Evolutionary conservation across 1,284 basidiomycete species (phyloP), one percentile per base, ranked within the genome.

Genomic region (Dichomitus squalens): DNA sequence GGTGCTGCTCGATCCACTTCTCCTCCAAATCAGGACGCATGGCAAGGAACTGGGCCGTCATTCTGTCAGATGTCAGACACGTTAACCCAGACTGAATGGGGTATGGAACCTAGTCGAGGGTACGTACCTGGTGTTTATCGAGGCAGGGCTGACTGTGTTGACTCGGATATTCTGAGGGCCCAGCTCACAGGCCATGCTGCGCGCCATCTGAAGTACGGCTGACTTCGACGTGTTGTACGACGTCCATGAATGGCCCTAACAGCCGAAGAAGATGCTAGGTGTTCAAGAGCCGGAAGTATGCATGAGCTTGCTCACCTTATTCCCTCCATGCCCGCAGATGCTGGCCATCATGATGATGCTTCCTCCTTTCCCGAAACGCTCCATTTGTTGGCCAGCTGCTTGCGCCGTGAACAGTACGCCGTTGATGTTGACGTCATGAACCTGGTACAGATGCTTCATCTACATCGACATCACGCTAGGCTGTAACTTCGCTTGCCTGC

Each of bases 301-400:
- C n/a, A n/a, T 50, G 29, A 48, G 35, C 35, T 7, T 7, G 57
- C 78, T 50, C 64, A 88, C 92, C 72, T 76, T 82, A 74, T 93
- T 93, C 53, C 91, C 90, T 63, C 93, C 85, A 47, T 84, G 85
- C 16, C 92, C 93, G 34, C 88, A 89, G 88, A 95, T 93, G 57
- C 90, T 93, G 16, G 89, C 92, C 61, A 95, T 87, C 60, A 93
- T 72, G 59, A 93, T 82, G 63, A 95, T 92, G 63, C 90, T 93
- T 0, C 92, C 93, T 7, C 80, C 79, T 16, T 78, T 82, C 2
- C 83, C 82, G 63, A 87, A 90, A 29, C 84, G 79, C 14, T 69
- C 76, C 89, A 92, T 93, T 73, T 90, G 85, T 53, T 83, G 78
- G 2, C 89, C 92, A 2, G 86, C 90, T 0, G 88, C 89, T 69